Conservation (phyloP, 2,329 filamentous ascomycete genomes). For the Alternaria sp. region DNA sequence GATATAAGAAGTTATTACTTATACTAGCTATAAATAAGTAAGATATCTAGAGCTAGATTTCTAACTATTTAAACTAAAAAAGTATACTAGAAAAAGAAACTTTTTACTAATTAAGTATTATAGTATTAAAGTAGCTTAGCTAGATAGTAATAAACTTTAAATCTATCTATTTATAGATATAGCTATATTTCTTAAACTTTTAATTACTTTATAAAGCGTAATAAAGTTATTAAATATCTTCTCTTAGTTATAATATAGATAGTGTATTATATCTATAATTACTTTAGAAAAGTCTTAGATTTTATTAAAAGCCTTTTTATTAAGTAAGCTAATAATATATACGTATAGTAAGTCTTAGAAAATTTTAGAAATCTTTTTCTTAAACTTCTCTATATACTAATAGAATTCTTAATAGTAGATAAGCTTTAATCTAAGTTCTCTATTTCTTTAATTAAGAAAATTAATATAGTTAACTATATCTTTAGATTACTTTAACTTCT, state of each 20-base stretch:
- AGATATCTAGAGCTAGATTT: constrained; percentile 19
- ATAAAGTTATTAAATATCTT: constrained; percentile 17
- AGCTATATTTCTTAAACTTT: neutral
- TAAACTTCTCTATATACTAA: constrained; percentile 10
- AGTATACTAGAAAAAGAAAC: neutral
- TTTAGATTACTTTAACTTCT: constrained; percentile 13
- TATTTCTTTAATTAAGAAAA: constrained; percentile 12
- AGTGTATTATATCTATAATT: constrained; percentile 8
- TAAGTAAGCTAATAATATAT: constrained; percentile 16
- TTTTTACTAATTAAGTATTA: constrained; percentile 8
- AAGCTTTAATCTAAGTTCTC: constrained; percentile 17
- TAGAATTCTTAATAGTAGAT: constrained; percentile 20
- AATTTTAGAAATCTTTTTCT: constrained; percentile 5
- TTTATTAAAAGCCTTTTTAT: constrained; percentile 8
- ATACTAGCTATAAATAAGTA: constrained; percentile 10
- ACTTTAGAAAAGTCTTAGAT: constrained; percentile 10
- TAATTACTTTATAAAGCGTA: constrained; percentile 10
- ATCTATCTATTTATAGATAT: constrained; percentile 9
- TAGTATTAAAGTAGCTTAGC: constrained; percentile 4
- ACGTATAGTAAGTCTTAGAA: constrained; percentile 17
- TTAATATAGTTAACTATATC: constrained; percentile 9
- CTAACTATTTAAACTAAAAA: constrained; percentile 4
- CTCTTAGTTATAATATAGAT: neutral
- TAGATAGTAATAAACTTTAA: neutral
- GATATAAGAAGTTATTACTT: constrained; percentile 2